A percentile compares a stretch with the other conserved stretches of the same genome.
phyloP scores from a whole-genome alignment of 1,284 basidiomycete species.

The Cutaneotrichosporon dermatis region DNA sequence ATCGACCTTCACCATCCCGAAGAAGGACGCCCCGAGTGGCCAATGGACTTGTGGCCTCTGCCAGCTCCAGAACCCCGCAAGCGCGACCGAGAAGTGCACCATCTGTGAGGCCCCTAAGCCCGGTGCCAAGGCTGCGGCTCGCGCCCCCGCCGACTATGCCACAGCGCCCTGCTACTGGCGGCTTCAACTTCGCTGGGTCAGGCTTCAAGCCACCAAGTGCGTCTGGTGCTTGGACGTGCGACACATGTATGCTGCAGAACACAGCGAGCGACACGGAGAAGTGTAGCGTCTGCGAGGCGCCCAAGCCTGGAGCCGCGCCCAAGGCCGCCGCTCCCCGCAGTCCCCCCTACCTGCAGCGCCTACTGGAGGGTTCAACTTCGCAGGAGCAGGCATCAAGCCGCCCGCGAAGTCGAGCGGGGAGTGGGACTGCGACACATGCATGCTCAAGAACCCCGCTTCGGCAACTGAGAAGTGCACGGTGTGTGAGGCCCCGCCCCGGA shows the following conservation, averaged over 20 bases:
- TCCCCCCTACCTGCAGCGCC: constrained; percentile 6
- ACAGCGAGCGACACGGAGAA: constrained; percentile 51
- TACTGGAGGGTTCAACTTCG: constrained; percentile 7
- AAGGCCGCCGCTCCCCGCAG: background rate
- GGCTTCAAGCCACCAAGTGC: background rate
- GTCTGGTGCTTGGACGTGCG: constrained; percentile 52
- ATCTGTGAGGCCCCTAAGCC: constrained; percentile 54
- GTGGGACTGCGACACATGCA: constrained; percentile 55
- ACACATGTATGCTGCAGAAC: constrained; percentile 54
- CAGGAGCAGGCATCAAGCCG: background rate
- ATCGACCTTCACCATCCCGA: constrained; percentile 3
- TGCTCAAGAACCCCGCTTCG: constrained; percentile 52
- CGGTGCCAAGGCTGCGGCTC: constrained; percentile 6
- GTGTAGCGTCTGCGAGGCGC: constrained; percentile 56
- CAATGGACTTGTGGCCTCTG: constrained; percentile 55
- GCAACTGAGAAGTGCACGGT: constrained; percentile 54
- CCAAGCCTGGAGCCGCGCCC: constrained; percentile 30
- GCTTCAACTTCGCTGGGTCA: constrained; percentile 1
- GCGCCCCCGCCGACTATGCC: background rate
- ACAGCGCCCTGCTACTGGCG: background rate
- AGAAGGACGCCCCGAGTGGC: background rate
- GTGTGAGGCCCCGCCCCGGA: constrained; percentile 51
- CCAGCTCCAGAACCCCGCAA: constrained; percentile 52
- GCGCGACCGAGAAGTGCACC: constrained; percentile 53
- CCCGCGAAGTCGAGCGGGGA: background rate